Conservation (phyloP, 768 basidiomycete species). For the Scleroderma bovista region DNA sequence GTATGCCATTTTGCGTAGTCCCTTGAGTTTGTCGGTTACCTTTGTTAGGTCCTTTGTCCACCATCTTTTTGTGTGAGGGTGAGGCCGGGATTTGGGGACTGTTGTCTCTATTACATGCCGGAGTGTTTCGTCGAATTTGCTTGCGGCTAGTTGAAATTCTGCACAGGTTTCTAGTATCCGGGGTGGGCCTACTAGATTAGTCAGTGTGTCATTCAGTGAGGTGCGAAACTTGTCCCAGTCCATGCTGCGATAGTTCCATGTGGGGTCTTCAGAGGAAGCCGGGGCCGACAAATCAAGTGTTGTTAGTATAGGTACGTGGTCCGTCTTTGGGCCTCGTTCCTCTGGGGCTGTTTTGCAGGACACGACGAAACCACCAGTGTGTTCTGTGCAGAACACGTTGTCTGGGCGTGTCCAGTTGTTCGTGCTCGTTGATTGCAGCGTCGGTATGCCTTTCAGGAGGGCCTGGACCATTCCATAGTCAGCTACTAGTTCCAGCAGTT, state of each 20-base stretch:
- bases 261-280: not conserved
- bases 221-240: slow-evolving; percentile 11
- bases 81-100: slow-evolving; percentile 8
- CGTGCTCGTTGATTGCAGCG: slow-evolving; percentile 20
- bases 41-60: slow-evolving; percentile 3
- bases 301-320: slow-evolving; percentile 12
- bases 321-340: not conserved
- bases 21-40: not conserved
- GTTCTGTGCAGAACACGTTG: slow-evolving; percentile 10
- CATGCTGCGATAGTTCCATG: not conserved
- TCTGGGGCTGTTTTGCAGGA: not conserved
- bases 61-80: slow-evolving; percentile 15
- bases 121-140: slow-evolving; percentile 10
- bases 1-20: slow-evolving; percentile 5
- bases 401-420: slow-evolving; percentile 21
- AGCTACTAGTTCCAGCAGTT: slow-evolving; percentile 22
- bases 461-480: slow-evolving; percentile 29
- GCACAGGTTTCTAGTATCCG: not conserved
- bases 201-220: too few species aligned
- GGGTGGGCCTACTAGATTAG: too few species aligned
- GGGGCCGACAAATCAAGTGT: too few species aligned
- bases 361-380: rapidly evolving
- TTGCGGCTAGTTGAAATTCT: slow-evolving; percentile 6
- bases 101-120: slow-evolving; percentile 6
- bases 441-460: slow-evolving; percentile 31